These are phyloP conservation scores for Naganishia kalamii DNA, from an alignment of 768 basidiomycete species.

Conservation along the genomic window DNA sequence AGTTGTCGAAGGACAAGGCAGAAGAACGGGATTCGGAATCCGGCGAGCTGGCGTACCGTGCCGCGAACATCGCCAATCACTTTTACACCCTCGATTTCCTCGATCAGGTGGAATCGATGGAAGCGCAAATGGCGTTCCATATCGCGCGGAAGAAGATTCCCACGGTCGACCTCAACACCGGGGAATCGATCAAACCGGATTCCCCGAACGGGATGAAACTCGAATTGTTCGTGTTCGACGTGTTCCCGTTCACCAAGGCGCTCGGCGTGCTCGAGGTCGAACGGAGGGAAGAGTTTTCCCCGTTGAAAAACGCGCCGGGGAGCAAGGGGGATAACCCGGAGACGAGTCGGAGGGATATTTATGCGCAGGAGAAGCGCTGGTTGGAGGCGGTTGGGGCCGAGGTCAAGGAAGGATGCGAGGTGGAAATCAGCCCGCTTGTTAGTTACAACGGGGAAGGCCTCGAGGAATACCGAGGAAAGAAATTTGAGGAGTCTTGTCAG, in stretches of 20 bases:
- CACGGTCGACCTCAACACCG: constrained; percentile 64
- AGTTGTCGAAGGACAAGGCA: constrained; percentile 81
- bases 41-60: constrained; percentile 80
- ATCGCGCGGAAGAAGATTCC: constrained; percentile 97
- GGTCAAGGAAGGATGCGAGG: constrained; percentile 67
- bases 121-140: constrained; percentile 87
- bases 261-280: constrained; percentile 77
- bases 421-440: constrained; percentile 82
- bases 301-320: constrained; percentile 94
- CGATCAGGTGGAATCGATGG: constrained; percentile 68
- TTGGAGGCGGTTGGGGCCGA: constrained; percentile 69
- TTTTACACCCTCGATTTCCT: constrained; percentile 89
- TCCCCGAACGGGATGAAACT: constrained; percentile 99
- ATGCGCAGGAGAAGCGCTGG: constrained; percentile 80
- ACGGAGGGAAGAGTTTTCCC: constrained; percentile 86
- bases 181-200: constrained; percentile 65
- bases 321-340: constrained; percentile 82
- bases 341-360: constrained; percentile 81
- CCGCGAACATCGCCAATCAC: constrained; percentile 96
- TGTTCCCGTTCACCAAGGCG: constrained; percentile 74
- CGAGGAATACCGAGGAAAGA: constrained; percentile 68
- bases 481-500: constrained; percentile 58
- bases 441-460: constrained; percentile 91
- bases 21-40: constrained; percentile 59
- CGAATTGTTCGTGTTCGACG: constrained; percentile 97